These are phyloP conservation scores for Huntiella bhutanensis DNA, from an alignment of 2,329 filamentous ascomycete genomes.

Conservation along the genomic window DNA sequence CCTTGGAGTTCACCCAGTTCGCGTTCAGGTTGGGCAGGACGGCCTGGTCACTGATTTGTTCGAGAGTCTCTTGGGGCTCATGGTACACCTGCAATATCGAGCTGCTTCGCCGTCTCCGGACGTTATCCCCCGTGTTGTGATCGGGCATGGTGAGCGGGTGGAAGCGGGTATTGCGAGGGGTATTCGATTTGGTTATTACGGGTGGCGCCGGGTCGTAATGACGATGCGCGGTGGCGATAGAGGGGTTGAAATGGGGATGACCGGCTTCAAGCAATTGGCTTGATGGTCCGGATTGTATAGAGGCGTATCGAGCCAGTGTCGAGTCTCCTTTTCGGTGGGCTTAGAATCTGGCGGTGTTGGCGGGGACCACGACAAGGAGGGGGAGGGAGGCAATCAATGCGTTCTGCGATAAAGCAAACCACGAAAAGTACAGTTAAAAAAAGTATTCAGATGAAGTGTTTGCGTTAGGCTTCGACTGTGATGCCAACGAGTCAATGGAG, in stretches of 20 bases:
- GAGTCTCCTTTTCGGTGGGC: too few relatives aligned
- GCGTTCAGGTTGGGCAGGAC: conserved; percentile 90
- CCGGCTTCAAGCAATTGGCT: conserved; percentile 26
- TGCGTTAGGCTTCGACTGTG: too few relatives aligned
- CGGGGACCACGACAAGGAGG: conserved; percentile 10
- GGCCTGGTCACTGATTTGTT: conserved; percentile 94
- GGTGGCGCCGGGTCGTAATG: conserved; percentile 37
- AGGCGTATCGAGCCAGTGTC: too few relatives aligned
- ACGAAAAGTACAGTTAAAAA: too few relatives aligned
- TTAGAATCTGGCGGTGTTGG: conserved; percentile 58
- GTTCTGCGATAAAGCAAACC: too few relatives aligned
- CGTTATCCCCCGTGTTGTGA: conserved; percentile 32
- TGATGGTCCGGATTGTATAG: too few relatives aligned
- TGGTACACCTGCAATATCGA: conserved; percentile 86
- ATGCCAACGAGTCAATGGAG: too few relatives aligned
- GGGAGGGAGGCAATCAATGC: background rate
- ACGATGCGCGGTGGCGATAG: conserved; percentile 79
- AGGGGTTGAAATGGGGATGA: conserved; percentile 75
- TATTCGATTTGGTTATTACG: conserved; percentile 1
- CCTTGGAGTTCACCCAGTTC: conserved; percentile 98
- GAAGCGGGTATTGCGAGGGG: conserved; percentile 21
- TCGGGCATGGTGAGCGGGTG: conserved; percentile 34
- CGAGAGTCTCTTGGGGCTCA: conserved; percentile 86
- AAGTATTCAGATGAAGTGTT: too few relatives aligned
- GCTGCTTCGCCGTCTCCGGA: conserved; percentile 82